Percentiles rank a stretch among this genome's conserved stretches.
These are phyloP conservation scores for Cyclospora cayetanensis DNA, from an alignment of 169 alveolate genomes.

Conservation along the genomic window DNA sequence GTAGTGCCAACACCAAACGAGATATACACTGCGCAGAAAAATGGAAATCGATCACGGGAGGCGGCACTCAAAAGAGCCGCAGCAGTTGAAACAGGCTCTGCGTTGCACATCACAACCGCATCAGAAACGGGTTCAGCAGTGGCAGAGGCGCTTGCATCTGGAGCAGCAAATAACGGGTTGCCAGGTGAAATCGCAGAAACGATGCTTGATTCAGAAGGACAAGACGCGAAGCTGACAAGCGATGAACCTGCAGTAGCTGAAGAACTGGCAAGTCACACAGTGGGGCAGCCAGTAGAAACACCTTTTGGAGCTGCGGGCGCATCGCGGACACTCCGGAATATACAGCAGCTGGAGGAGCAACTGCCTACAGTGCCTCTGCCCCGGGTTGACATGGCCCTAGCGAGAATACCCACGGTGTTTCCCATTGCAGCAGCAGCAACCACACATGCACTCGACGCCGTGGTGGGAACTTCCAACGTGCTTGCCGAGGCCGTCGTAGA, in stretches of 20 bases:
- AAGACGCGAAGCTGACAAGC: neutral
- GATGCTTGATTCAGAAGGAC: neutral
- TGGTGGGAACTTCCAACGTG: neutral
- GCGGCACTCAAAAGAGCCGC: neutral
- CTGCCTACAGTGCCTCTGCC: neutral
- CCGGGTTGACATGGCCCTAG: neutral
- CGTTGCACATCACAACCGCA: neutral
- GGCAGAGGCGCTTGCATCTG: neutral
- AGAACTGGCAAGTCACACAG: neutral
- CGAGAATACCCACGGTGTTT: neutral
- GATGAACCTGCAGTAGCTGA: neutral
- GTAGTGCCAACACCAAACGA: neutral
- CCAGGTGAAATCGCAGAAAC: neutral
- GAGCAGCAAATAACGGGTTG: neutral
- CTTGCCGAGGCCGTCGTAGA: neutral
- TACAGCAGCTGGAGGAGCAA: neutral
- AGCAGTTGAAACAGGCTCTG: neutral
- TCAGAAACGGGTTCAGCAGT: neutral
- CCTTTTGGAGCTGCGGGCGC: neutral
- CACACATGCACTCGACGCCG: neutral
- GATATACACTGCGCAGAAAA: neutral
- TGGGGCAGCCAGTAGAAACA: neutral
- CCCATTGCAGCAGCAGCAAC: constrained; percentile 39
- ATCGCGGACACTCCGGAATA: neutral
- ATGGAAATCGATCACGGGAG: neutral